A percentile compares a stretch with the other conserved stretches of the same genome.
Conservation (phyloP, 1,284 basidiomycete species). For the Cystobasidiaceae sp. region DNA sequence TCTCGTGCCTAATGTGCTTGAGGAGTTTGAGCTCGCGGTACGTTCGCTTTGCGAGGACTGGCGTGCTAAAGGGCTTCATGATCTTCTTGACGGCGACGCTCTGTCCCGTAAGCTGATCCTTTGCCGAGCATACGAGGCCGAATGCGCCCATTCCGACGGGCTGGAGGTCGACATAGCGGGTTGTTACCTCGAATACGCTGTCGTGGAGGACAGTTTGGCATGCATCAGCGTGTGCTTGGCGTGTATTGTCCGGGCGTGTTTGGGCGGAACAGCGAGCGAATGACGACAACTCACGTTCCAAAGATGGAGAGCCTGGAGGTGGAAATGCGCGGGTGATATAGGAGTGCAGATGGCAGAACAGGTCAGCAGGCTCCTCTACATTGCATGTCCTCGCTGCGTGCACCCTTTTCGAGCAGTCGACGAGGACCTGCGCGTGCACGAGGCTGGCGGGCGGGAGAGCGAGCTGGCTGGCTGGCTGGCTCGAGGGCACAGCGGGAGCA, state of each 20-base stretch:
- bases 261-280: not conserved
- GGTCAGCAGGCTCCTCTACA: not conserved
- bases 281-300: conserved; percentile 19
- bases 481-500: not conserved
- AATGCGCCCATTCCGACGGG: conserved; percentile 99
- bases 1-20: conserved; percentile 98
- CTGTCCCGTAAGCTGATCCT: conserved; percentile 90
- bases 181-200: conserved; percentile 67
- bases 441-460: not conserved
- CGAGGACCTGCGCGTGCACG: no score
- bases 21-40: conserved; percentile 97
- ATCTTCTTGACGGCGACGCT: conserved; percentile 99
- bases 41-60: conserved; percentile 94
- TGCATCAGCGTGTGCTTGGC: no score
- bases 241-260: not conserved
- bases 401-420: no score
- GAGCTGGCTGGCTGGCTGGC: not conserved
- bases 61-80: conserved; percentile 74
- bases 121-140: conserved; percentile 96
- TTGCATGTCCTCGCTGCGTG: no score
- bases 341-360: no score
- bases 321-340: not conserved
- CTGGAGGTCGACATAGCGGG: conserved; percentile 97
- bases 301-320: conserved; percentile 26
- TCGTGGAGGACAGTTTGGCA: not conserved